phyloP scores from a whole-genome alignment of 495 filamentous ascomycete genomes.

The Jackrogersella minutella region DNA sequence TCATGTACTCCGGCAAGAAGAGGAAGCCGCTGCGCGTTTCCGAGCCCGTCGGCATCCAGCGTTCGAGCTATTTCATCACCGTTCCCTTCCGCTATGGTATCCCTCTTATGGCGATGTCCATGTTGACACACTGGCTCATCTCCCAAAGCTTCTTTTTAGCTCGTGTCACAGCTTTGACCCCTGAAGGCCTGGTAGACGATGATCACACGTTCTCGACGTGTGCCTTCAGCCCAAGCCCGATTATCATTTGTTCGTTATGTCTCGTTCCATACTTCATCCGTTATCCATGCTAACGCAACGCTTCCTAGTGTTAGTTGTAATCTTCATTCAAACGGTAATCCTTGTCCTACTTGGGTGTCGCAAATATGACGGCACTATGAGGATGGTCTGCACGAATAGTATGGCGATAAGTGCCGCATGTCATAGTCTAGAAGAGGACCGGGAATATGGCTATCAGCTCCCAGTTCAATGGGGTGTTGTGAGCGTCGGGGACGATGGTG shows the following conservation, averaged over 20 bases:
- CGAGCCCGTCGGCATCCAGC: conserved; percentile 45
- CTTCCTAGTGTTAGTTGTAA: no score
- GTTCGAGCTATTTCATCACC: conserved; percentile 51
- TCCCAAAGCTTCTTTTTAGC: conserved; percentile 54
- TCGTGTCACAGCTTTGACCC: not conserved
- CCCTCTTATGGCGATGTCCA: conserved; percentile 40
- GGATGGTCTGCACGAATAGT: conserved; percentile 37
- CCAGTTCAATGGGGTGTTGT: conserved; percentile 24
- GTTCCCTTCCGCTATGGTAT: conserved; percentile 52
- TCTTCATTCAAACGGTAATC: not conserved
- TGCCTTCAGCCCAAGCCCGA: conserved; percentile 45
- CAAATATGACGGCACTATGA: conserved; percentile 34
- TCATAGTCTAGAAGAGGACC: conserved; percentile 24
- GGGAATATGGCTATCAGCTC: conserved; percentile 19
- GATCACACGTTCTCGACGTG: conserved; percentile 33
- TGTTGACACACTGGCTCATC: conserved; percentile 50
- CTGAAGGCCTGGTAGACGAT: conserved; percentile 1
- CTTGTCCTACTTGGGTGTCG: conserved; percentile 23
- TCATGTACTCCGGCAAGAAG: conserved; percentile 22
- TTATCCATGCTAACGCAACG: no score
- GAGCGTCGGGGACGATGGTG: conserved; percentile 1
- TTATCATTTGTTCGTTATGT: conserved; percentile 35
- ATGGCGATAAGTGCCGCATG: conserved; percentile 38
- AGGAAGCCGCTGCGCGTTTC: conserved; percentile 53
- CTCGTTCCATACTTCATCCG: no score